Evolutionary conservation across 805 yeast species (phyloP), one percentile per base, ranked within the genome.

Genomic region (Hanseniaspora vineae): DNA sequence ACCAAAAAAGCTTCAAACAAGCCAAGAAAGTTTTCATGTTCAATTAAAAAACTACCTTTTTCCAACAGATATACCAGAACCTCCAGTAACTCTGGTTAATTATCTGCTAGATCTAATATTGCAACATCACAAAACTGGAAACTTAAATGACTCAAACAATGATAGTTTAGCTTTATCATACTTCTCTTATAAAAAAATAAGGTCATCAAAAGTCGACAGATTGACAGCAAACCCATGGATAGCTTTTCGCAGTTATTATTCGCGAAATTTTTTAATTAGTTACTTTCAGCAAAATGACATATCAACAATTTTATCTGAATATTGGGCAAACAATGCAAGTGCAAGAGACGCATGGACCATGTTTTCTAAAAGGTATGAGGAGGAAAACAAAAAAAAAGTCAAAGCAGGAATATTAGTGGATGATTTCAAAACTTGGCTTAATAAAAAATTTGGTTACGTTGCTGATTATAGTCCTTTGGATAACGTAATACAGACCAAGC

Each of bases 91-190:
- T 14, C 12, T 46, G 15, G 15, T 46, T 18, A 11, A 17, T 12
- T 46, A 15, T 42, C 17, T 46, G 23, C 11, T 17, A 13, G 15
- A 40, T 20, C 9, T 13, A 14, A 23, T 42, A n/a, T 18, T 46
- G 11, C 11, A 32, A 42, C 6, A 54, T 53, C 15, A 60, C 42
- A 35, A 15, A 44, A 35, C 18, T 14, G 11, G 8, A n/a, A 19
- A 8, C 8, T 8, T 23, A 5, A 23, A 4, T 23, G 29, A 23
- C 29, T 20, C 32, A 12, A 32, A 12, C 23, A 19, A 35, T 6
- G n/a, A 23, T 20, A 31, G 11, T 9, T 13, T 42, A 6, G 17
- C n/a, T 14, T 14, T 14, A 9, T 42, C 17, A 42, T 5, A 14
- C 6, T 42, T 20, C 8, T 42, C 32, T 13, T 20, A 18, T 8